Percentiles rank a stretch among this genome's conserved stretches.
These are phyloP conservation scores for Cladosporium sp. DNA, from an alignment of 2,329 filamentous ascomycete species.

Conservation along the genomic window DNA sequence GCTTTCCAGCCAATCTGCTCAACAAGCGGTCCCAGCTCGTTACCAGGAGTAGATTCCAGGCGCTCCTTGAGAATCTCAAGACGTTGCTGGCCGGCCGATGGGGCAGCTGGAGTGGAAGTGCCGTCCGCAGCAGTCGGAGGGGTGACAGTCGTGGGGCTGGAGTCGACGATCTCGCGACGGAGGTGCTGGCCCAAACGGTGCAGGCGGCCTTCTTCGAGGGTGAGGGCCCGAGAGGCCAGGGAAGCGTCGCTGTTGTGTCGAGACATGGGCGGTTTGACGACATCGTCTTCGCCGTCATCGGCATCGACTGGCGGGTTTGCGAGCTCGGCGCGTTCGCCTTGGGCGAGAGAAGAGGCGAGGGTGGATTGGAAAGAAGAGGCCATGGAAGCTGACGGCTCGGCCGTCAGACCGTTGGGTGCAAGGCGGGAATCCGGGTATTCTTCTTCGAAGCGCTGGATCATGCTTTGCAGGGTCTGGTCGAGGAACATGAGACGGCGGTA, in stretches of 20 bases:
- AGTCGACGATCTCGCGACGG: conserved; percentile 58
- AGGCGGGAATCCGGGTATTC: conserved; percentile 87
- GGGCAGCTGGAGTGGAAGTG: conserved; percentile 24
- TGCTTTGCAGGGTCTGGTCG: conserved; percentile 79
- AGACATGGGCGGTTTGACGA: conserved; percentile 37
- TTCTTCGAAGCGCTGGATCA: conserved; percentile 93
- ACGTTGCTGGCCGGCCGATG: conserved; percentile 5
- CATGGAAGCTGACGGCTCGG: conserved; percentile 1
- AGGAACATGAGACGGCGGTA: conserved; percentile 82
- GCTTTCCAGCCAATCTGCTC: conserved; percentile 55
- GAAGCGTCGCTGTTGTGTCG: conserved; percentile 64
- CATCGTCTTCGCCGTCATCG: conserved; percentile 30
- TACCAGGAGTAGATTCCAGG: conserved; percentile 52
- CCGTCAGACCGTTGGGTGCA: conserved; percentile 15
- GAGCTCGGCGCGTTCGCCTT: conserved; percentile 11
- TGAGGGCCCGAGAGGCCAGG: conserved; percentile 60
- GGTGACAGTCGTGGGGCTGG: conserved; percentile 29
- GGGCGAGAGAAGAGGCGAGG: neutral
- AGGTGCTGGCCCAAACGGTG: conserved; percentile 65
- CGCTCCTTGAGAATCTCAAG: conserved; percentile 29
- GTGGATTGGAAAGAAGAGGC: conserved; percentile 19
- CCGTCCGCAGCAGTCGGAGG: neutral
- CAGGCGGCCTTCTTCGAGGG: conserved; percentile 65
- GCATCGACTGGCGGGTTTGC: conserved; percentile 11
- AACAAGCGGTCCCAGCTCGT: conserved; percentile 60